Evolutionary conservation across 2,329 filamentous ascomycete genomes (phyloP), one percentile per base, ranked within the genome.

Genomic region (Aspergillus sojae): DNA sequence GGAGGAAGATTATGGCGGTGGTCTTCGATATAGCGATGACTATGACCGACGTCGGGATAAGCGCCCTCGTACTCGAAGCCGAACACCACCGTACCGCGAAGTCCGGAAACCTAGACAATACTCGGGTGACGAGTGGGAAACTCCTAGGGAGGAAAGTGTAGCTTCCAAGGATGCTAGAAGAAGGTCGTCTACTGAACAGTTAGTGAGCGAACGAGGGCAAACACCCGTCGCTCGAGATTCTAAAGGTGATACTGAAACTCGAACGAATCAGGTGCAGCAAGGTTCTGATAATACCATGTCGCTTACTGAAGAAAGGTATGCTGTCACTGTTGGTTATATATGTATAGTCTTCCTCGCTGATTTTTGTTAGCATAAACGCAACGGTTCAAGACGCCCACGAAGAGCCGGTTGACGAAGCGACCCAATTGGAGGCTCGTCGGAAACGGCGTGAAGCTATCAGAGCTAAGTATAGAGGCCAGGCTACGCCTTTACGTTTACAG

Each of bases 381-480:
- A 55, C 62, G 26, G 46, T 60, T 43, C 62, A 67, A 52, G 70
- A 67, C 32, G 60, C 46, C 46, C 63, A 48, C 46, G 70, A 74
- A 68, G 74, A 75, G 70, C 83, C 86, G n/a, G 75, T 93, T 69
- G 91, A 96, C 76, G 91, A 96, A 80, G 91, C 91, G 66, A 89
- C 91, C 69, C 85, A 94, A 72, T 91, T 97, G 72, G 91, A 96
- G 77, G 89, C 93, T 72, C 91, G 94, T 61, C 90, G 93, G 32
- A 93, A 91, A 74, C 88, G 91, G 63, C 89, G 94, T 68, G 92
- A 95, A 80, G 92, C 92, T 67, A 91, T 96, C 67, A 87, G 93
- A 74, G 91, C 92, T 75, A 96, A 93, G 81, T 91, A 93, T 72
- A 89, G 88, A 77, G 82, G 78, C 53, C 89, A 90, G 71, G 86